Conservation (phyloP, 805 yeast species). For the Vanderwaltozyma verrucispora region DNA sequence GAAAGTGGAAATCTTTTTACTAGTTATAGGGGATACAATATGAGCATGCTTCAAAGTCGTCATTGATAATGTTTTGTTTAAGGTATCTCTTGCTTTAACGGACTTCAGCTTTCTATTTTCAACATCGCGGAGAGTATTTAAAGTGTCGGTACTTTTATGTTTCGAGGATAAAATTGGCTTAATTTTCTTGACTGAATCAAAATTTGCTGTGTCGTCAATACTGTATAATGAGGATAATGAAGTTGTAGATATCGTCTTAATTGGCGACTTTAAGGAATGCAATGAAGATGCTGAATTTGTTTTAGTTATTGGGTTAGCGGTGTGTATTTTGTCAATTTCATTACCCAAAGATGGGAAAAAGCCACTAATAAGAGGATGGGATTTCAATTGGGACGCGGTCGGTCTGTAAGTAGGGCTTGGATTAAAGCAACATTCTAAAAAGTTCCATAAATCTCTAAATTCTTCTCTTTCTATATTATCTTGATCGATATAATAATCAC, state of each 20-base stretch:
- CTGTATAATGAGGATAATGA: neutral
- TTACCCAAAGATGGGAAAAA: constrained; percentile 5
- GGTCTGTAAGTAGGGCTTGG: constrained; percentile 37
- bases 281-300: constrained; percentile 1
- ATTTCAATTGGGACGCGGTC: constrained; percentile 34
- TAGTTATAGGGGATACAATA: neutral
- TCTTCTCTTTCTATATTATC: constrained; percentile 43
- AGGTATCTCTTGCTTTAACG: constrained; percentile 12
- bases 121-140: neutral
- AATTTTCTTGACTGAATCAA: neutral
- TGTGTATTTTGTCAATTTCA: neutral
- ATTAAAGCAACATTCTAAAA: constrained; percentile 42
- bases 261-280: constrained; percentile 16
- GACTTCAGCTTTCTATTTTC: neutral
- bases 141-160: neutral
- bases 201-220: neutral
- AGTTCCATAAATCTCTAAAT: constrained; percentile 39
- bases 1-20: constrained; percentile 20
- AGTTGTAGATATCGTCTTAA: constrained; percentile 7
- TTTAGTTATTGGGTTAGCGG: neutral
- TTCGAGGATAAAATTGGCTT: neutral
- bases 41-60: constrained; percentile 5
- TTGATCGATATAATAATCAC: constrained; percentile 54
- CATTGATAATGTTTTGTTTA: constrained; percentile 21
- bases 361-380: constrained; percentile 31